Conservation (phyloP, 2,329 filamentous ascomycete genomes). For the Exophiala mesophila region DNA sequence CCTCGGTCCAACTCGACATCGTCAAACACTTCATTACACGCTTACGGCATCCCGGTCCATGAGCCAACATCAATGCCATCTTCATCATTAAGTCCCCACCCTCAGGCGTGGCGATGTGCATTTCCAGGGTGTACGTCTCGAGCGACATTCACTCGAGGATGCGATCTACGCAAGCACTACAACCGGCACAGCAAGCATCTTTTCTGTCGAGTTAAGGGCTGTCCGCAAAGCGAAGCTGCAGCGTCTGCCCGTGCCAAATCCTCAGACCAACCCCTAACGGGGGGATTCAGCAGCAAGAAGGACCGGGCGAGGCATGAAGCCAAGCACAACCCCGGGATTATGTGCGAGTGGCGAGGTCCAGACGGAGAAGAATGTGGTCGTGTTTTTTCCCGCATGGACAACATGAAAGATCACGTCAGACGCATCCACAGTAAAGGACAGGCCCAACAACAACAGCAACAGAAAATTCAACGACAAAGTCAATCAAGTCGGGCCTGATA, state of each 20-base stretch:
- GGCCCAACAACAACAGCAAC: constrained; percentile 12
- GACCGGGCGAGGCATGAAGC: constrained; percentile 58
- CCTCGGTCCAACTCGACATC: constrained; percentile 22
- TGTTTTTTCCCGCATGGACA: constrained; percentile 58
- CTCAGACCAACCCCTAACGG: constrained; percentile 38
- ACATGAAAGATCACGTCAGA: constrained; percentile 52
- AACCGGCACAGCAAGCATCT: constrained; percentile 58
- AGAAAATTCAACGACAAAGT: constrained; percentile 2
- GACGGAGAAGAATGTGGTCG: constrained; percentile 47
- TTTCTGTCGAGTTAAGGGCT: constrained; percentile 56
- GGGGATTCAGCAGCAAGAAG: constrained; percentile 60
- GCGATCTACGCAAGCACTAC: constrained; percentile 59
- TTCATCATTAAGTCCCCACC: constrained; percentile 1
- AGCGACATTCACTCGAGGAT: constrained; percentile 54
- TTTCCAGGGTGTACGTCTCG: constrained; percentile 57
- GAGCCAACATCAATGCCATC: constrained; percentile 12
- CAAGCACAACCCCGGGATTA: constrained; percentile 57
- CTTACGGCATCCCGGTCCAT: constrained; percentile 26
- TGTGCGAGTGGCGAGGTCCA: constrained; percentile 37
- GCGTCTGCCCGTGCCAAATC: constrained; percentile 17
- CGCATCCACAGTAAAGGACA: constrained; percentile 37
- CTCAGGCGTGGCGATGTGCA: constrained; percentile 52
- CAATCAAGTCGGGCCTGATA: constrained; percentile 11
- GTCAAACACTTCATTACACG: constrained; percentile 24
- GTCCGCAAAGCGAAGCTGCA: constrained; percentile 42